These are phyloP conservation scores for Rhizophlyctis rosea DNA, from an alignment of 192 early-diverging fungal genomes.

Conservation along the genomic window DNA sequence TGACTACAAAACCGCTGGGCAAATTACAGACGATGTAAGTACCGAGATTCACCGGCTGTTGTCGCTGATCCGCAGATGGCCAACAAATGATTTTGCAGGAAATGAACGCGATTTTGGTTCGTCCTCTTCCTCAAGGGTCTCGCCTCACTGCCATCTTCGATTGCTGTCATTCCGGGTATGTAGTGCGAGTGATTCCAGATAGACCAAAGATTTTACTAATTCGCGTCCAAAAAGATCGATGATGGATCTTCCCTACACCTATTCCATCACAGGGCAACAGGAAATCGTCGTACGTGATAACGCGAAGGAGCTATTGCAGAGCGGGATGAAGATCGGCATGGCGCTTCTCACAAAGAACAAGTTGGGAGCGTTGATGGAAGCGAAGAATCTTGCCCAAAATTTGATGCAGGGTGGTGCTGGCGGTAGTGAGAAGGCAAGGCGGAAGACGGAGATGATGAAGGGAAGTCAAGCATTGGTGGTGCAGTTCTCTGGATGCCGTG, in stretches of 20 bases:
- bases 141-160: conserved; percentile 45
- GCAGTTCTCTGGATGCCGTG: conserved; percentile 69
- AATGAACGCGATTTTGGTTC: conserved; percentile 30
- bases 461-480: conserved; percentile 45
- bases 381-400: conserved; percentile 10
- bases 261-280: conserved; percentile 35
- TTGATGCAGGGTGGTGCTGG: not conserved
- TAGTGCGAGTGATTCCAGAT: too few relatives aligned
- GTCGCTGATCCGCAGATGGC: not conserved
- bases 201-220: too few relatives aligned
- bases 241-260: conserved; percentile 49
- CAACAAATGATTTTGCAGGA: conserved; percentile 17
- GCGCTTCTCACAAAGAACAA: conserved; percentile 32
- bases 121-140: conserved; percentile 35
- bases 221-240: conserved; percentile 59
- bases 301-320: conserved; percentile 26
- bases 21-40: conserved; percentile 44
- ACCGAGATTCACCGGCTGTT: conserved; percentile 2
- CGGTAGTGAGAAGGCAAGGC: conserved; percentile 7
- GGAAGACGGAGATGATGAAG: conserved; percentile 17
- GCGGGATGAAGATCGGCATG: conserved; percentile 30
- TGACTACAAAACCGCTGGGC: conserved; percentile 42
- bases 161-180: conserved; percentile 52
- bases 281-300: conserved; percentile 38
- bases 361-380: conserved; percentile 23